A percentile compares a stretch with the other conserved stretches of the same genome.
Evolutionary conservation across 2,329 filamentous ascomycete species (phyloP).

Genomic region (Penicillium olsonii): DNA sequence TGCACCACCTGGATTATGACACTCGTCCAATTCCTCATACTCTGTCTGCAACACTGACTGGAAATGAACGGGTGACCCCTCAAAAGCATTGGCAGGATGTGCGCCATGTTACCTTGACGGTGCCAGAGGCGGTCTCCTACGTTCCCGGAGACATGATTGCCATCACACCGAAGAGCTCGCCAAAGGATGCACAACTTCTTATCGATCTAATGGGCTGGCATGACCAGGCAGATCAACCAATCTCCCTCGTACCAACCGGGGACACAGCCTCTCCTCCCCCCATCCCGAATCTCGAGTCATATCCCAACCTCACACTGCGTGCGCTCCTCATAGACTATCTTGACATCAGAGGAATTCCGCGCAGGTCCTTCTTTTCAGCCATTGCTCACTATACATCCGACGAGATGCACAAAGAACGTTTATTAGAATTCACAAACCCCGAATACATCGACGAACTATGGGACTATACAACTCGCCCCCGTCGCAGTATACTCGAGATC

Average conservation of each 20-base stretch:
- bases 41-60: conserved; percentile 58
- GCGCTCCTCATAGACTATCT: conserved; percentile 77
- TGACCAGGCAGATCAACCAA: conserved; percentile 66
- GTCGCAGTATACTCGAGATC: conserved; percentile 88
- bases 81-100: conserved; percentile 89
- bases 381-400: conserved; percentile 75
- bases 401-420: conserved; percentile 72
- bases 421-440: conserved; percentile 79
- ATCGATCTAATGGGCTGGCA: conserved; percentile 80
- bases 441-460: conserved; percentile 87
- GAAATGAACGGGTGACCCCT: conserved; percentile 76
- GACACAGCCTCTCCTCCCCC: conserved; percentile 29
- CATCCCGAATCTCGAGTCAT: conserved; percentile 38
- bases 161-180: conserved; percentile 85
- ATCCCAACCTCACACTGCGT: conserved; percentile 63
- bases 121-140: conserved; percentile 50
- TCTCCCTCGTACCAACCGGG: conserved; percentile 54
- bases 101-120: conserved; percentile 68
- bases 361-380: conserved; percentile 78
- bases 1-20: conserved; percentile 39
- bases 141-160: conserved; percentile 76
- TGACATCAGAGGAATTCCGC: conserved; percentile 86
- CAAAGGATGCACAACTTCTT: conserved; percentile 74
- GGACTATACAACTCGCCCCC: conserved; percentile 90
- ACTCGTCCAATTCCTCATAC: conserved; percentile 61